phyloP scores from a whole-genome alignment of 192 early-diverging fungal species.

The Irineochytrium annulatum region DNA sequence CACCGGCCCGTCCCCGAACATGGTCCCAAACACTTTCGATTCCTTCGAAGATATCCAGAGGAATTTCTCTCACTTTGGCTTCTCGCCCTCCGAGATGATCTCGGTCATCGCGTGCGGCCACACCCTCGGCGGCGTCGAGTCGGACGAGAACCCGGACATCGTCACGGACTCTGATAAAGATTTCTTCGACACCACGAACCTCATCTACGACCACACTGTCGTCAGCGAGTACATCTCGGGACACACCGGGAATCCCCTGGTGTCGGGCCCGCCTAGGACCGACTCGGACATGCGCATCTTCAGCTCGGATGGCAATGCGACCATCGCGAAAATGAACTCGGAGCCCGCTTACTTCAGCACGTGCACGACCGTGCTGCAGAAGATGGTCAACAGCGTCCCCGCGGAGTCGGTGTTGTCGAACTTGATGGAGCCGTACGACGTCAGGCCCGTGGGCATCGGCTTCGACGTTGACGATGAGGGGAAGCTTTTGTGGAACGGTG shows the following conservation, averaged over 20 bases:
- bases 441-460: neutral
- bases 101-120: neutral
- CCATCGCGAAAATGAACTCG: neutral
- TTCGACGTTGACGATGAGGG: neutral
- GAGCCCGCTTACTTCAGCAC: neutral
- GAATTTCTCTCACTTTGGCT: neutral
- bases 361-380: neutral
- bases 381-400: neutral
- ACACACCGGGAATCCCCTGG: neutral
- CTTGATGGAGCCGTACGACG: slow-evolving; percentile 1
- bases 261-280: neutral
- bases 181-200: neutral
- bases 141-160: neutral
- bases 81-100: neutral
- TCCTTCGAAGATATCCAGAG: neutral
- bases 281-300: slow-evolving; percentile 1
- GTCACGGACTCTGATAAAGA: neutral
- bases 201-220: neutral
- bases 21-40: neutral
- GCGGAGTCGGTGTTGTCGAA: neutral
- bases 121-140: slow-evolving; percentile 1
- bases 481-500: neutral
- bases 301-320: neutral
- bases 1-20: neutral
- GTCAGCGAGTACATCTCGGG: neutral